Evolutionary conservation across 495 filamentous ascomycete genomes (phyloP), one percentile per base, ranked within the genome.

Genomic region (Penicillium paxilli): DNA sequence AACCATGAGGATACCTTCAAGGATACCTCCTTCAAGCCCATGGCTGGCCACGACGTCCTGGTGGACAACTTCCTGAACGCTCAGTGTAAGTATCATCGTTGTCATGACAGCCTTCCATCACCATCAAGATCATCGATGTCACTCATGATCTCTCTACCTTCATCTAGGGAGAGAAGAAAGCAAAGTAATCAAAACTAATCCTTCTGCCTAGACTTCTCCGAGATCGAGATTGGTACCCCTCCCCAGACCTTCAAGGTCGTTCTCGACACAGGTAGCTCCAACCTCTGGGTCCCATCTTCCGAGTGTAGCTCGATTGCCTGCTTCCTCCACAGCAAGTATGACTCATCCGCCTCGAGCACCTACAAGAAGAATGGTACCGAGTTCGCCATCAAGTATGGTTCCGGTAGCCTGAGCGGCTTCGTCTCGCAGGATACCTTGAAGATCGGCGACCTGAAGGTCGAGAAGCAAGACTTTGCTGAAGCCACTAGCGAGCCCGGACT

Each of bases 51-150:
- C 63, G 83, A 86, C 28, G 89, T 99, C 16, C 87, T 94, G 46
- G 86, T 99, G 57, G 89, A 85, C 68, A 99, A 99, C 81, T 99
- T 97, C 78, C 77, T 99, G 75, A 99, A 99, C 64, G 95, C 95
- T 51, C 95, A 99, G 74, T 99, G 93, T 96, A 86, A 62, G 90
- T 60, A 44, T 23, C 44, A 44, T 22, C 44, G 21, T 19, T 38
- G 32, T 26, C 16, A 23, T 50, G n/a, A n/a, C n/a, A n/a, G n/a
- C n/a, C n/a, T n/a, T n/a, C n/a, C 44, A 19, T 12, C 48, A 24
- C 47, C 25, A 23, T 8, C 38, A 32, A 26, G 26, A n/a, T n/a
- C n/a, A n/a, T n/a, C n/a, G n/a, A n/a, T n/a, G n/a, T n/a, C n/a
- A n/a, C n/a, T n/a, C 47, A 8, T 44, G 41, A 37, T 40, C 32